Base-by-base conservation (phyloP, 345 rosid genomes). In the Gossypium raimondii region DNA sequence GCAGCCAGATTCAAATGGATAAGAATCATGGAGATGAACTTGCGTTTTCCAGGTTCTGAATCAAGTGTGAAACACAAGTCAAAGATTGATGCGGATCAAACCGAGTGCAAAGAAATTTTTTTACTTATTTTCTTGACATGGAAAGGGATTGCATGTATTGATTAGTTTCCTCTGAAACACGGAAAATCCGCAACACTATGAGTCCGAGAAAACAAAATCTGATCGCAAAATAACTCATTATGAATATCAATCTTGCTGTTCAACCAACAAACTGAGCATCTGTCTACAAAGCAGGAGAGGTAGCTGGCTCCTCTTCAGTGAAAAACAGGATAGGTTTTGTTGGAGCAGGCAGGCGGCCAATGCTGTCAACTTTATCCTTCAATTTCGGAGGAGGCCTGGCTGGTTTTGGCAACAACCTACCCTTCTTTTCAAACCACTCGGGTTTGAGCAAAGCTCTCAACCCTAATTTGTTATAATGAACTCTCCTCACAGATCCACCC, bases 341-440 rank as follows among this genome's bases (percentile, higher is more conserved):
- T 0, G 97, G 97, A 12, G 98, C 97, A 34, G 67, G 67, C 45
- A 93, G 85, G 71, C 94, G 97, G 34, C 98, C 98, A 0, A 90
- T 95, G 85, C 99, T 89, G 79, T 93, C 99, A 3, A 95, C 99
- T 86, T 84, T 90, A 77, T 89, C 91, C 79, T 79, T 82, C 81
- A 84, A 89, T 78, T 95, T 93, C 1, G 98, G 99, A n/a, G 94
- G 99, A 8, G 99, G 99, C 79, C 97, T 81, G 3, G 99, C 99
- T 47, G 98, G 85, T 80, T 79, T 89, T 0, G 98, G 99, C 79
- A 91, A 83, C 76, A 95, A 70, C 76, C 98, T 90, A 17, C 98
- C 97, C 82, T 93, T 93, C 93, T 95, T 93, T 82, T 88, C 97
- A 72, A 95, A 92, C 97, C 97, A 91, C 69, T 95, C 98, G 0